Evolutionary conservation across 192 early-diverging fungal species (phyloP).

Genomic region (Coemansia sp.): DNA sequence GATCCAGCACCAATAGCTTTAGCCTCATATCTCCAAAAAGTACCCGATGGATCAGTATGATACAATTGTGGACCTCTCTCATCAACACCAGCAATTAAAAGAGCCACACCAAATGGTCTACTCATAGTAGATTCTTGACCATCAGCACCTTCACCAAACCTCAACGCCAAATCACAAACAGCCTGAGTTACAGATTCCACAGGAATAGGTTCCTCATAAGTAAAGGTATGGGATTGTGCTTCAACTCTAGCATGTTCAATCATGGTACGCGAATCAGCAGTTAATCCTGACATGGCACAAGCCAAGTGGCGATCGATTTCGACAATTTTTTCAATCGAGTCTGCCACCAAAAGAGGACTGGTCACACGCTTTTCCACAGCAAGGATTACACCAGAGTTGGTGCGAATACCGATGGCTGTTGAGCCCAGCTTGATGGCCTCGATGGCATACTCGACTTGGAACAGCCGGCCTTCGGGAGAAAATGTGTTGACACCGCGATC

Average conservation of each 20-base stretch:
- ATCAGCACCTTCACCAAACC: constrained; percentile 96
- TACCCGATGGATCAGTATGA: constrained; percentile 98
- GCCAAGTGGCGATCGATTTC: constrained; percentile 95
- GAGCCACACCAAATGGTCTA: constrained; percentile 97
- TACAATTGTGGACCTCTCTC: constrained; percentile 97
- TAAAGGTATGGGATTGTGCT: constrained; percentile 95
- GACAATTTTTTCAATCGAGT: constrained; percentile 96
- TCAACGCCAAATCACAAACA: constrained; percentile 94
- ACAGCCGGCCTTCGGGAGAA: constrained; percentile 97
- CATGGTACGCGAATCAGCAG: constrained; percentile 96
- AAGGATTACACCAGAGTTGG: constrained; percentile 86
- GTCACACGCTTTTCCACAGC: constrained; percentile 98
- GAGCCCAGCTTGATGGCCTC: constrained; percentile 99
- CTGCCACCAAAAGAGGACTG: constrained; percentile 85
- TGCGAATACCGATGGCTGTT: constrained; percentile 97
- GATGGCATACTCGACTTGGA: constrained; percentile 99
- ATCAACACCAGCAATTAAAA: constrained; percentile 95
- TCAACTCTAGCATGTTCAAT: constrained; percentile 97
- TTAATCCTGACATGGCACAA: constrained; percentile 96
- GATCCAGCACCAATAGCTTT: constrained; percentile 99
- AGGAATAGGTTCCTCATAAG: constrained; percentile 92
- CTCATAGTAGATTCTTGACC: constrained; percentile 98
- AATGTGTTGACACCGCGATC: constrained; percentile 99
- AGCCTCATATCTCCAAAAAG: constrained; percentile 90
- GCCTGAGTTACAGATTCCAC: constrained; percentile 97